Evolutionary conservation across 1,139 yeast genomes (phyloP).

Genomic region (Pneumocystis jirovecii): DNA sequence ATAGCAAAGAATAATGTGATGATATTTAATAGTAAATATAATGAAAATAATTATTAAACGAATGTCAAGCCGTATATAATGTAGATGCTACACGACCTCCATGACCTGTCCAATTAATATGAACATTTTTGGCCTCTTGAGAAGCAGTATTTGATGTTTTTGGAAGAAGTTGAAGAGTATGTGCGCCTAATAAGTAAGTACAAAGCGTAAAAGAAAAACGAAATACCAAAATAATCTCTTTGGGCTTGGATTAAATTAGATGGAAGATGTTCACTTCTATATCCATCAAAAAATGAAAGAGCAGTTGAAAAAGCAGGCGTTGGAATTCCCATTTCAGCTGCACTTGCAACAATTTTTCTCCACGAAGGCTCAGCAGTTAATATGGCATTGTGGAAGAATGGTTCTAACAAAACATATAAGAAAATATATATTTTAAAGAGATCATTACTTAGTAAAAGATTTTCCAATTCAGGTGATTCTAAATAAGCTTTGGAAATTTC

Average conservation of each 20-base stretch:
- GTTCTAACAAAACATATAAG: background rate
- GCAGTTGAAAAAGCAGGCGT: conserved; percentile 97
- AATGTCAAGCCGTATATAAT: conserved; percentile 71
- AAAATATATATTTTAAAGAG: background rate
- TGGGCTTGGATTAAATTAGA: conserved; percentile 98
- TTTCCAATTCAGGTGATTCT: conserved; percentile 82
- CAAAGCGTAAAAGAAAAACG: background rate
- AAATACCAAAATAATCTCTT: conserved; percentile 79
- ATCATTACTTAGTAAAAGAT: conserved; percentile 66
- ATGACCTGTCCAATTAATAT: conserved; percentile 94
- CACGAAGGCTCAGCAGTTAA: conserved; percentile 89
- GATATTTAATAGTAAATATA: too few relatives aligned
- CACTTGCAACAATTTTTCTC: conserved; percentile 74
- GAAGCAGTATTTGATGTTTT: conserved; percentile 27
- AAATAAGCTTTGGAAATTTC: conserved; percentile 96
- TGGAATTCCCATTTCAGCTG: conserved; percentile 80
- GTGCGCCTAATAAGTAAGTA: conserved; percentile 43
- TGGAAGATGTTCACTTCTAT: conserved; percentile 88
- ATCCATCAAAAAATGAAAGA: conserved; percentile 94
- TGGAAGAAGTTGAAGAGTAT: conserved; percentile 91
- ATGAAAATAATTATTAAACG: background rate
- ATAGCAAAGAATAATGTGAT: too few relatives aligned
- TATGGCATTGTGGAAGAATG: conserved; percentile 79
- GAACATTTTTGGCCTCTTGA: background rate
- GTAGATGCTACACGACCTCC: conserved; percentile 97